Conservation (phyloP, 768 basidiomycete genomes). For the Leccinum subgranulosum region DNA sequence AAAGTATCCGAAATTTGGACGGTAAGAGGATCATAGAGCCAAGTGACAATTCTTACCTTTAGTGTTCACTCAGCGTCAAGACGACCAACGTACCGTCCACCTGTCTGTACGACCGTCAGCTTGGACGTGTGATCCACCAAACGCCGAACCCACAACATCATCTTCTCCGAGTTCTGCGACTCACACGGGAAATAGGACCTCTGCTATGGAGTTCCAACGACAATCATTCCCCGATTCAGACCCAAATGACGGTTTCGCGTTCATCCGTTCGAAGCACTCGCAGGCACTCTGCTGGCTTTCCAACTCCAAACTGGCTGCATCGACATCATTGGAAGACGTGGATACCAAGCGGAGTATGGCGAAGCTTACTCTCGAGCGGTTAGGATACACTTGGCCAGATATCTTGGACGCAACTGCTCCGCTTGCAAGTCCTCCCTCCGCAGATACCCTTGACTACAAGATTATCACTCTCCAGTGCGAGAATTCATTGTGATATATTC, state of each 20-base stretch:
- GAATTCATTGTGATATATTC: background rate
- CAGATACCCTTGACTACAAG: conserved; percentile 33
- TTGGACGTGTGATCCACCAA: conserved; percentile 60
- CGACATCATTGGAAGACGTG: conserved; percentile 11
- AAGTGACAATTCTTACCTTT: conserved; percentile 5
- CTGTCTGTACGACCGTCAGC: conserved; percentile 79
- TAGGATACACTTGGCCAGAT: conserved; percentile 43
- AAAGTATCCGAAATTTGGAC: conserved; percentile 67
- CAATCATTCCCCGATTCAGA: background rate
- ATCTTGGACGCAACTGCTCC: conserved; percentile 40
- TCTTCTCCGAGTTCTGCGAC: background rate
- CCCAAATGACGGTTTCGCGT: conserved; percentile 10
- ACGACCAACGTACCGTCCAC: conserved; percentile 63
- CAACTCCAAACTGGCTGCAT: conserved; percentile 14
- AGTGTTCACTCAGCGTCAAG: conserved; percentile 39
- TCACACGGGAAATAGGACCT: background rate
- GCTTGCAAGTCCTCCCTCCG: conserved; percentile 6
- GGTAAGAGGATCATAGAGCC: conserved; percentile 35
- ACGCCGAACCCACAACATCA: conserved; percentile 15
- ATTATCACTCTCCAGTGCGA: conserved; percentile 20
- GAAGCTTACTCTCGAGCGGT: conserved; percentile 28
- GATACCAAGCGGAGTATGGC: conserved; percentile 18
- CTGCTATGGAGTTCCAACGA: background rate
- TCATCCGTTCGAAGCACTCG: conserved; percentile 23
- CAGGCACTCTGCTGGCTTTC: conserved; percentile 27